Conservation (phyloP, 179 eudicot species). For the Spinacia oleracea region DNA sequence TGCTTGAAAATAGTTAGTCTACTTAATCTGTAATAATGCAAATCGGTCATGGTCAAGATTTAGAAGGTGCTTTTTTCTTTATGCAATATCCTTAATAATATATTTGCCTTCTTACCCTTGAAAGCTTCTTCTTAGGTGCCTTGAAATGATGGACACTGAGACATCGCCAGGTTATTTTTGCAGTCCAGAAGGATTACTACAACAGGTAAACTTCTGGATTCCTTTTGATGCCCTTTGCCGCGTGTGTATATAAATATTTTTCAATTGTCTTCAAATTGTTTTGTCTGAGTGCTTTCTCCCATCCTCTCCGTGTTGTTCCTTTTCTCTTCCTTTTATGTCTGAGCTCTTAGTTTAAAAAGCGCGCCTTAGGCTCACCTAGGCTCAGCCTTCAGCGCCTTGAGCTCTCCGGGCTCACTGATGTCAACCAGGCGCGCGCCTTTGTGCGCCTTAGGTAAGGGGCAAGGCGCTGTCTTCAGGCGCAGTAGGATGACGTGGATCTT, state of each 20-base stretch:
- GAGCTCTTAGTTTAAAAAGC: too few species aligned
- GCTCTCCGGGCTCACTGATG: too few species aligned
- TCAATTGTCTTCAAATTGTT: background rate
- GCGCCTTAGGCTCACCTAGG: too few species aligned
- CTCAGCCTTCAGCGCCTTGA: too few species aligned
- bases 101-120: conserved; percentile 17
- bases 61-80: background rate
- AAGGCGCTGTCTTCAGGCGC: too few species aligned
- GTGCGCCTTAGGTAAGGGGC: too few species aligned
- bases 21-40: background rate
- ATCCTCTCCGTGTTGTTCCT: background rate
- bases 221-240: too few species aligned
- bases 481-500: too few species aligned
- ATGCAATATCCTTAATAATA: background rate
- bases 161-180: conserved; percentile 44
- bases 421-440: too few species aligned
- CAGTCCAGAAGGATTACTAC: conserved; percentile 63
- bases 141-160: conserved; percentile 60
- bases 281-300: background rate
- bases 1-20: background rate
- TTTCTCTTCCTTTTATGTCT: background rate
- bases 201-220: conserved; percentile 42
- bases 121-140: conserved; percentile 42
- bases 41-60: background rate
- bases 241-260: background rate